phyloP scores from a whole-genome alignment of 1,139 yeast species.

The Yamadazyma kanchanaburiensis region DNA sequence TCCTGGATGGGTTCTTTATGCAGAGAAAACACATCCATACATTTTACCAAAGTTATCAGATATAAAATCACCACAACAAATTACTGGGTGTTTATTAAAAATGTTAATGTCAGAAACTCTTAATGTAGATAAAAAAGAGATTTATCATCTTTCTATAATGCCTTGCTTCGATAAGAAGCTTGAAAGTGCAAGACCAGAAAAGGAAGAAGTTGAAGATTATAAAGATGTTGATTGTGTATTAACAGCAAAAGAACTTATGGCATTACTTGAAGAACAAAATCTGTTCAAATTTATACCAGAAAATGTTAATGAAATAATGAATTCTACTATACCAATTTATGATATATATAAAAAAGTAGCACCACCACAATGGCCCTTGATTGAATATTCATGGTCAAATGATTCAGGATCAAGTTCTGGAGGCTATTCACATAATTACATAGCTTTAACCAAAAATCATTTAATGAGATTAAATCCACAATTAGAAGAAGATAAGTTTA shows the following conservation, averaged over 20 bases:
- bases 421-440: conserved; percentile 73
- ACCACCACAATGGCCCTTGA: conserved; percentile 58
- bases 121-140: conserved; percentile 27
- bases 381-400: conserved; percentile 61
- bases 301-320: conserved; percentile 11
- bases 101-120: conserved; percentile 44
- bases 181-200: conserved; percentile 87
- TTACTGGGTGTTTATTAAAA: conserved; percentile 79
- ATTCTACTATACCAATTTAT: conserved; percentile 10
- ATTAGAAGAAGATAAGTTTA: conserved; percentile 18
- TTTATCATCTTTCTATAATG: conserved; percentile 86
- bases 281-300: conserved; percentile 20
- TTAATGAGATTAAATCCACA: conserved; percentile 19
- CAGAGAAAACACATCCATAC: conserved; percentile 92
- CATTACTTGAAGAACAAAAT: conserved; percentile 51
- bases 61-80: conserved; percentile 89
- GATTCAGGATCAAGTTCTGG: conserved; percentile 86
- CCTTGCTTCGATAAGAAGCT: conserved; percentile 96
- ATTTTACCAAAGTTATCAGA: conserved; percentile 59
- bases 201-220: conserved; percentile 11
- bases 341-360: conserved; percentile 36
- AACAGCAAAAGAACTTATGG: conserved; percentile 83
- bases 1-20: conserved; percentile 97
- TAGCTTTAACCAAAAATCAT: conserved; percentile 35
- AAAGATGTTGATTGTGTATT: conserved; percentile 90